phyloP scores from a whole-genome alignment of 208 protist species.

The Crithidia mellificae region DNA sequence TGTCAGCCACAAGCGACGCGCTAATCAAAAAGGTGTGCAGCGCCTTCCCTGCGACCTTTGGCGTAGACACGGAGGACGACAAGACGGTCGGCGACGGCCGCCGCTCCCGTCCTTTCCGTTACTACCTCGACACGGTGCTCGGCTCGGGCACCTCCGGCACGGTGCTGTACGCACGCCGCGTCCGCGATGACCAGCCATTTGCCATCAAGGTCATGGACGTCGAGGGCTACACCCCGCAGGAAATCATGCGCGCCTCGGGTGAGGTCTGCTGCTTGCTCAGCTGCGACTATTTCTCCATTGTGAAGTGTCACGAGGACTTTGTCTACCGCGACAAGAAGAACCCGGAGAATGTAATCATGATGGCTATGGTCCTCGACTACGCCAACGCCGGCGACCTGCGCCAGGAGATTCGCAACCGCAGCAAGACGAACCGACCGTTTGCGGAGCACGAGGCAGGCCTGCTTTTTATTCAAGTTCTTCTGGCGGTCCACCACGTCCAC shows the following conservation, averaged over 20 bases:
- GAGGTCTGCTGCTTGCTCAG: slow-evolving; percentile 73
- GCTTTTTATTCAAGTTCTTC: slow-evolving; percentile 73
- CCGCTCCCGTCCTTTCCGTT: slow-evolving; percentile 34
- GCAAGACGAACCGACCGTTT: slow-evolving; percentile 52
- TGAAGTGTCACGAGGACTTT: slow-evolving; percentile 82
- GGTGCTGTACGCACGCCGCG: slow-evolving; percentile 61
- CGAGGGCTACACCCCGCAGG: slow-evolving; percentile 40
- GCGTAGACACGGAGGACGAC: slow-evolving; percentile 29
- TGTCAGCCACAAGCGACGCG: slow-evolving; percentile 35
- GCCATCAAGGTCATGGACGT: slow-evolving; percentile 75
- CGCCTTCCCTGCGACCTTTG: slow-evolving; percentile 43
- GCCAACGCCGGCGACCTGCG: slow-evolving; percentile 84
- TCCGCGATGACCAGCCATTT: slow-evolving; percentile 53
- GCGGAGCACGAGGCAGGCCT: slow-evolving; percentile 70
- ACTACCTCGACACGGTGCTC: slow-evolving; percentile 66
- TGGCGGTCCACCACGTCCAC: slow-evolving; percentile 86
- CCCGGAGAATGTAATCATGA: slow-evolving; percentile 58
- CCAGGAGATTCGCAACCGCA: slow-evolving; percentile 64
- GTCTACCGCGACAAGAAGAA: slow-evolving; percentile 50
- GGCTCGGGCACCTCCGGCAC: slow-evolving; percentile 64
- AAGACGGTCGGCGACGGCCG: background rate
- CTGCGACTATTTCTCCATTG: slow-evolving; percentile 80
- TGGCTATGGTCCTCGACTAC: slow-evolving; percentile 84
- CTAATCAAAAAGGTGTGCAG: slow-evolving; percentile 43
- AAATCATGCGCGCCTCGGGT: slow-evolving; percentile 74